Conservation (phyloP, 2,329 filamentous ascomycete genomes). For the Colletotrichum chrysophilum region DNA sequence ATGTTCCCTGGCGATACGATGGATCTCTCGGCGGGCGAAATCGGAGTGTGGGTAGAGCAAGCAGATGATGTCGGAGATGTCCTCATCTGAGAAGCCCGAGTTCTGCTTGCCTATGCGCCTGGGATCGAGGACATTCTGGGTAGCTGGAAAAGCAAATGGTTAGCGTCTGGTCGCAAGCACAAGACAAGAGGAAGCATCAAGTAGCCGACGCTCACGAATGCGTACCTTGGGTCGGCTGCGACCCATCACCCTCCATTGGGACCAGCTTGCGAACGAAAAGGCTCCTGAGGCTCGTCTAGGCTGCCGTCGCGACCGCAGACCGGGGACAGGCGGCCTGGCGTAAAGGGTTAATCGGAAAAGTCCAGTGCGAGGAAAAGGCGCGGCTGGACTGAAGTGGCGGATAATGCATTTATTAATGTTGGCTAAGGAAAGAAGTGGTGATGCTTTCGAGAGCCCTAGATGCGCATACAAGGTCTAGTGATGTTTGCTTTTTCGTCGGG, state of each 20-base stretch:
- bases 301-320: slow-evolving; percentile 5
- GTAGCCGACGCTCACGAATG: background rate
- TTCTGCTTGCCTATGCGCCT: slow-evolving; percentile 80
- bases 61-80: slow-evolving; percentile 88
- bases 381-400: background rate
- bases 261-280: background rate
- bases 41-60: slow-evolving; percentile 82
- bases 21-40: slow-evolving; percentile 74
- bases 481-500: slow-evolving; percentile 6
- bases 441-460: background rate
- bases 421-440: background rate
- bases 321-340: slow-evolving; percentile 5
- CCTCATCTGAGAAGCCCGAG: slow-evolving; percentile 81
- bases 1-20: slow-evolving; percentile 50
- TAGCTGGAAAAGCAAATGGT: slow-evolving; percentile 54
- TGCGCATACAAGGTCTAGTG: background rate
- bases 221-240: slow-evolving; percentile 46
- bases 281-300: slow-evolving; percentile 11
- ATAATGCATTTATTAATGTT: slow-evolving; percentile 17
- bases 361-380: background rate
- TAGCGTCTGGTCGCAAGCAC: background rate
- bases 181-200: background rate
- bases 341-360: background rate
- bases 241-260: slow-evolving; percentile 48
- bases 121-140: slow-evolving; percentile 82